These are phyloP conservation scores for Nakazawaea molendinolei DNA, from an alignment of 805 yeast genomes.

Conservation along the genomic window DNA sequence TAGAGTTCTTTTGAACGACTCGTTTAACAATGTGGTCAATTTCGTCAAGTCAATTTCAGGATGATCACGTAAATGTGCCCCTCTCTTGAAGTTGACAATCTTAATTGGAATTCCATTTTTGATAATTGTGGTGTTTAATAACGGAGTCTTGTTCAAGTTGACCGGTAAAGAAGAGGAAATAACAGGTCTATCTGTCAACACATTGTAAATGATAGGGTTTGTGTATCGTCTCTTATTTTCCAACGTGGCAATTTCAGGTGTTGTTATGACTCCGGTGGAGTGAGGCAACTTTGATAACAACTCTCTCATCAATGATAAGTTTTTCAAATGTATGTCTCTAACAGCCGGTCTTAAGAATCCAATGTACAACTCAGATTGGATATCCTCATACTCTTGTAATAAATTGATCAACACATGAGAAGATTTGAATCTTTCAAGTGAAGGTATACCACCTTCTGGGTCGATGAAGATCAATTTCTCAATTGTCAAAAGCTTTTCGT, in stretches of 20 bases:
- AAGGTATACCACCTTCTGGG: conserved; percentile 85
- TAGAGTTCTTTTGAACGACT: conserved; percentile 69
- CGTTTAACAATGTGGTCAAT: conserved; percentile 59
- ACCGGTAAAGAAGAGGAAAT: conserved; percentile 89
- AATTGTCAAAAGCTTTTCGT: conserved; percentile 35
- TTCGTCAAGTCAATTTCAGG: conserved; percentile 46
- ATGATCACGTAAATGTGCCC: conserved; percentile 26
- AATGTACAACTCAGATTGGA: conserved; percentile 54
- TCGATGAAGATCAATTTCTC: conserved; percentile 83
- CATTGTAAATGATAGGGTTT: conserved; percentile 86
- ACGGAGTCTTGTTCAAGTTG: conserved; percentile 46
- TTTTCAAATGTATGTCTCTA: conserved; percentile 54
- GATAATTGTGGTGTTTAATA: conserved; percentile 68
- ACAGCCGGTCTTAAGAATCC: conserved; percentile 41
- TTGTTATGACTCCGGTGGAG: conserved; percentile 77
- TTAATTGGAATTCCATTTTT: conserved; percentile 66
- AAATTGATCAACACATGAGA: conserved; percentile 86
- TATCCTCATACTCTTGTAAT: conserved; percentile 70
- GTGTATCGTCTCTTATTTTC: conserved; percentile 26
- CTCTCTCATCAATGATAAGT: conserved; percentile 59
- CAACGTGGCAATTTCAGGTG: conserved; percentile 65
- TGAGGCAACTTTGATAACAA: conserved; percentile 44
- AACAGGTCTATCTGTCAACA: conserved; percentile 85
- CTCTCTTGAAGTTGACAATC: conserved; percentile 27
- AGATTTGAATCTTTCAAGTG: conserved; percentile 69